Conservation (phyloP, 2,329 filamentous ascomycete species). For the Phialemoniopsis sp. region DNA sequence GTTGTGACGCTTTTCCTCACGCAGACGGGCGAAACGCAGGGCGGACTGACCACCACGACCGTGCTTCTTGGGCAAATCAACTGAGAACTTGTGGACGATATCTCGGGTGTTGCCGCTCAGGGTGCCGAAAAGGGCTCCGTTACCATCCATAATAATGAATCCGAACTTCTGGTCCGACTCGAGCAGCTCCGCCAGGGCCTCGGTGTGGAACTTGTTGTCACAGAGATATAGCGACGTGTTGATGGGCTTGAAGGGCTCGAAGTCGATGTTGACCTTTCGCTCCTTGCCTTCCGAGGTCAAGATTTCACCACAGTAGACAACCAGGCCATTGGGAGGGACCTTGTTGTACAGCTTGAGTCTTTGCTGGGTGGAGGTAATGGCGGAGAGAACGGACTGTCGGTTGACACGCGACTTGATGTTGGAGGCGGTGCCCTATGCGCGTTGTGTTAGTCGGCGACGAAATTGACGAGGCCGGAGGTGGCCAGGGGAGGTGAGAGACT, state of each 20-base stretch:
- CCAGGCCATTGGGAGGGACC: constrained; percentile 93
- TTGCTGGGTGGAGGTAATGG: constrained; percentile 98
- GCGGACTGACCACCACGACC: constrained; percentile 99
- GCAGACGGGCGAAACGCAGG: constrained; percentile 97
- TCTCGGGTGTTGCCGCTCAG: constrained; percentile 97
- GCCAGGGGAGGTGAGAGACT: neutral
- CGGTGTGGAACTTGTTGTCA: constrained; percentile 99
- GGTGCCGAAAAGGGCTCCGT: constrained; percentile 94
- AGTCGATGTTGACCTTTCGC: constrained; percentile 99
- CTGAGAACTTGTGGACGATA: constrained; percentile 94
- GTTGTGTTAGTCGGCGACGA: constrained; percentile 14
- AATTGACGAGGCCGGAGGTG: neutral
- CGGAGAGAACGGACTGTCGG: constrained; percentile 93
- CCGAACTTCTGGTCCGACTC: constrained; percentile 99
- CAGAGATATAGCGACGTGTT: constrained; percentile 99
- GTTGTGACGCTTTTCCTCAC: constrained; percentile 99
- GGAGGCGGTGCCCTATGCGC: constrained; percentile 79
- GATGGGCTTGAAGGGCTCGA: constrained; percentile 99
- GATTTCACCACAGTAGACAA: constrained; percentile 99
- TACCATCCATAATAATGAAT: constrained; percentile 99
- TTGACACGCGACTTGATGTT: constrained; percentile 99
- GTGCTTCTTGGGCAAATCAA: constrained; percentile 99
- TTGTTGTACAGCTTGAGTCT: constrained; percentile 99
- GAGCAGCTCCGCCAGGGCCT: constrained; percentile 91
- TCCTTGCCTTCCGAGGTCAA: constrained; percentile 98